Base-by-base conservation (phyloP, 1,284 basidiomycete genomes). In the Sphagnurus paluster region DNA sequence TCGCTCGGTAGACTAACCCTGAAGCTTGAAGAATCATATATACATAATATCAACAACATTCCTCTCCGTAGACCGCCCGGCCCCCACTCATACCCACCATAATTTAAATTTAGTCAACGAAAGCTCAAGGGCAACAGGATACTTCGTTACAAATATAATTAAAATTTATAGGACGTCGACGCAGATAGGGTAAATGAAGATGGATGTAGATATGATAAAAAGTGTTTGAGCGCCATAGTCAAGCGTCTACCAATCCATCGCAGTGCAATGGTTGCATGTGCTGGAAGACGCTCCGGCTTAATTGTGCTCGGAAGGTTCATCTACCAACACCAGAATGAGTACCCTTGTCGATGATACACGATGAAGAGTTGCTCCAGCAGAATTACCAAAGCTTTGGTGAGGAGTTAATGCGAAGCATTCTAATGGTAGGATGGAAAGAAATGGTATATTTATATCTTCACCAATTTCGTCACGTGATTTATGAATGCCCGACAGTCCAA, bases 251-350 rank as follows among this genome's bases (percentile, higher is more conserved):
- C 76, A 77, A 65, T 59, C 72, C 75, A 70, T 62, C 63, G 64
- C 58, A 56, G 47, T 59, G 58, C 65, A 63, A 62, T 67, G 70
- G 66, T 59, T 60, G 63, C 62, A 54, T 56, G 56, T 58, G 66
- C 70, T 77, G 64, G 73, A 69, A 75, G 70, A 67, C 66, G 79
- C 82, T 86, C 84, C 84, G 84, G 84, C 84, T 87, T 87, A 87
- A 84, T 83, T 85, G 83, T 71, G 71, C 77, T 71, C 81, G 38
- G 11, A 49, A 25, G n/a, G 45, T 73, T 62, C 63, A 56, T 75
- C 60, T 70, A 58, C 72, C 76, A 67, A 65, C 57, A 53, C 68
- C 59, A 60, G 48, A 60, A 60, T 63, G 50, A 49, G 65, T 84
- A 84, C 83, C 82, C 79, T 54, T 62, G 58, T 57, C 58, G 48